Base-by-base conservation (phyloP, 495 filamentous ascomycete species). In the Venustampulla echinocandica region DNA sequence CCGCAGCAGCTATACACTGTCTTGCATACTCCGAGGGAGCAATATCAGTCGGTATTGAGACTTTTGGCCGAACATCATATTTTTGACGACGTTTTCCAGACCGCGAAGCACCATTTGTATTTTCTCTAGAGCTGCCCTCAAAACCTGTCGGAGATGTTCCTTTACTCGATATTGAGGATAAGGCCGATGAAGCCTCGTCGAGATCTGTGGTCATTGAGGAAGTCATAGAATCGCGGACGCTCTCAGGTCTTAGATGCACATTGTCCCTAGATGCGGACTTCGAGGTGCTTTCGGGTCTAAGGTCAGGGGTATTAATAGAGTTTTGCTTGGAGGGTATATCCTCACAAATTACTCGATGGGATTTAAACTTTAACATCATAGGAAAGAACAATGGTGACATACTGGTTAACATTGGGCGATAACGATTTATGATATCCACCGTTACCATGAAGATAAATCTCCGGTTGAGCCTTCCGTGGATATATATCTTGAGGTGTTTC, bases 1-100 rank as follows among this genome's bases (percentile, higher is more conserved):
- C 84, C 32, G 92, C 90, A 5, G 90, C 90, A 40, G 79, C 71
- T 44, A 92, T 82, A 55, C 87, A 90, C 65, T 97, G 89, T 53
- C 82, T 79, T 15, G 86, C 89, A 63, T 94, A 92, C 34, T 90
- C 81, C 21, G 73, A 66, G 27, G 80, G 70, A 13, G 82, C 66
- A 23, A 95, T 53, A 50, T 82, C 77, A 44, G 81, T 69, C 17
- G 90, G 89, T 52, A 95, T 88, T 6, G 90, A 92, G 24, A 81
- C 80, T 53, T 82, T 84, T 1, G 87, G 85, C 13, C 75, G 73
- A 25, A 81, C 65, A 53, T 83, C 69, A 56, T 69, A 75, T 53
- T 60, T 64, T 43, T 57, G 61, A 38, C 69, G 60, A 5, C 30
- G 17, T 24, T 36, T 46, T 6, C 27, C 38, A 14, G 25, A 33